phyloP scores from a whole-genome alignment of 2,329 filamentous ascomycete species.

The Aspergillus ibericus region DNA sequence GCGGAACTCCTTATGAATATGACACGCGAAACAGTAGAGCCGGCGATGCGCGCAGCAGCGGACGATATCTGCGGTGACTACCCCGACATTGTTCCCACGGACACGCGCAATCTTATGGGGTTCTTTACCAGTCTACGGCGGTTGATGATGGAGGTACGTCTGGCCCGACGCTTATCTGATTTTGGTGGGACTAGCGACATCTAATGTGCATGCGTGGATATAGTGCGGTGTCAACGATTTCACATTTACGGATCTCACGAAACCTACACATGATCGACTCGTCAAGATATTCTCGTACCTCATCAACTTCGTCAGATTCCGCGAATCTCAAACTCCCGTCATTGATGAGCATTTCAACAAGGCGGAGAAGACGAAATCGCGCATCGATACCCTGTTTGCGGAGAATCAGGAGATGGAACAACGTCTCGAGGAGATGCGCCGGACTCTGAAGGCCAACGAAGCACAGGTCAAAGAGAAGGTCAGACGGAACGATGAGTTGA shows the following conservation, averaged over 20 bases:
- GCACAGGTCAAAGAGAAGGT: constrained; percentile 80
- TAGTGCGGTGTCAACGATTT: constrained; percentile 92
- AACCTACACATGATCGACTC: constrained; percentile 83
- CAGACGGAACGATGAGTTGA: constrained; percentile 81
- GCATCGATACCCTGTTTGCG: constrained; percentile 80
- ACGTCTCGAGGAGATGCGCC: constrained; percentile 75
- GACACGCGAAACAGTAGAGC: constrained; percentile 88
- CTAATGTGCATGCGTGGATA: constrained; percentile 1
- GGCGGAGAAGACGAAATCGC: constrained; percentile 77
- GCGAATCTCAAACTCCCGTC: constrained; percentile 83
- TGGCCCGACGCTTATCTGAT: neutral
- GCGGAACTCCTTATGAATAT: constrained; percentile 91
- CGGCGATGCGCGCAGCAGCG: constrained; percentile 88
- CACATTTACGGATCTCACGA: constrained; percentile 86
- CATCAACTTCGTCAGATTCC: constrained; percentile 98
- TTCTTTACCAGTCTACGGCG: constrained; percentile 84
- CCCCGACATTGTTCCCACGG: constrained; percentile 77
- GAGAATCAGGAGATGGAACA: constrained; percentile 87
- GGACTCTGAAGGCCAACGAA: constrained; percentile 77
- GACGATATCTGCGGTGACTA: constrained; percentile 84
- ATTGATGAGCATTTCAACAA: constrained; percentile 96
- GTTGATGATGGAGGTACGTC: constrained; percentile 65
- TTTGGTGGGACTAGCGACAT: neutral
- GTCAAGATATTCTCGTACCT: constrained; percentile 96
- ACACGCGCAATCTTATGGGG: constrained; percentile 91